Evolutionary conservation across 2,329 filamentous ascomycete genomes (phyloP), one percentile per base, ranked within the genome.

Genomic region (Clonostachys rhizophaga): DNA sequence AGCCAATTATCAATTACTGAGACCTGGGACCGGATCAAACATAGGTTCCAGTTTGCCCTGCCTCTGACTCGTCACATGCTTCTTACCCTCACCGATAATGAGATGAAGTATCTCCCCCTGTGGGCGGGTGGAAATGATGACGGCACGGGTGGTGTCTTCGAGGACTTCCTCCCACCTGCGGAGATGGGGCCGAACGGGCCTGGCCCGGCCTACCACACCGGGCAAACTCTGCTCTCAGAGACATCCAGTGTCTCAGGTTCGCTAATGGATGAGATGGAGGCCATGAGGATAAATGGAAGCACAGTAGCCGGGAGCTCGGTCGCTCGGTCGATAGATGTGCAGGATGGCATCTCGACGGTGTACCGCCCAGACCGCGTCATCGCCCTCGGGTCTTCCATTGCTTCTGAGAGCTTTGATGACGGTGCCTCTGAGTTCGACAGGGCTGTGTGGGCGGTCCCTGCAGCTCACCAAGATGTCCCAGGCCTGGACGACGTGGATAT

Each of bases 91-190:
- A 63, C 65, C 1, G 71, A 79, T 5, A 65, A 76, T 3, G 84
- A 88, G 62, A 74, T 79, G 52, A 77, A 77, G 48, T 87, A 75
- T 52, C 68, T 87, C 4, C 83, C 84, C 0, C 65, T 86, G 5
- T 87, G 82, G 82, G 83, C 81, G 1, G 83, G 78, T 5, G 84
- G 69, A 2, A 60, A 66, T 40, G 68, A 79, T 49, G 76, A 80
- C 51, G 71, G 70, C 14, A 75, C 71, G 5, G 74, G 75, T 18
- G 73, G 72, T 6, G 73, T 79, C 2, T 76, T 74, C 47, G 68
- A 73, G 51, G 48, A 60, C 1, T 51, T 53, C 4, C 62, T 75
- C 12, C 73, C 73, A 0, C 63, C 63, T 1, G 61, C 73, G 2
- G 62, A 69, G 1, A 64, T 73, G 56, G 74, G 72, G 0, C 71